Conservation (phyloP, 129 eudicot genomes). For the Dittrichia graveolens region DNA sequence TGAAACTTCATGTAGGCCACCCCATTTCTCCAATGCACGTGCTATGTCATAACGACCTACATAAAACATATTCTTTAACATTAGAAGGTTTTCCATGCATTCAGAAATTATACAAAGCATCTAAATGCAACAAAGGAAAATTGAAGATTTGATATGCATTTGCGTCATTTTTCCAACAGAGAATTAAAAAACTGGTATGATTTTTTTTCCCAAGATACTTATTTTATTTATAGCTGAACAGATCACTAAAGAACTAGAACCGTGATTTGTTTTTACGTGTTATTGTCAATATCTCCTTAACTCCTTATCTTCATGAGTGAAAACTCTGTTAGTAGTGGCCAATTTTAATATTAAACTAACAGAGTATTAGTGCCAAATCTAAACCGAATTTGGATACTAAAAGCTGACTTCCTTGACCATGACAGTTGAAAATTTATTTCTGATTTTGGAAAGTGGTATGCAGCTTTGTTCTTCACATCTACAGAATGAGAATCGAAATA, state of each 20-base stretch:
- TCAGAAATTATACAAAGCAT: not conserved
- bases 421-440: not conserved
- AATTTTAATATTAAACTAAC: too few relatives aligned
- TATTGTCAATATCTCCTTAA: too few relatives aligned
- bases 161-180: not conserved
- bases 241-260: too few relatives aligned
- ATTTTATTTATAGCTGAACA: too few relatives aligned
- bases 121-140: not conserved
- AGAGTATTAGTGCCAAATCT: too few relatives aligned
- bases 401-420: too few relatives aligned
- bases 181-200: too few relatives aligned
- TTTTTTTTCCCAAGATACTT: too few relatives aligned
- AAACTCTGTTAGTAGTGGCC: too few relatives aligned
- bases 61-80: not conserved
- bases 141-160: not conserved
- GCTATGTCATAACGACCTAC: conserved; percentile 96
- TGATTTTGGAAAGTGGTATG: not conserved
- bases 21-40: conserved; percentile 98
- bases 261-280: too few relatives aligned
- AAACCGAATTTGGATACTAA: too few relatives aligned
- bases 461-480: not conserved
- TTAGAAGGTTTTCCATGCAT: not conserved
- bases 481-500: not conserved
- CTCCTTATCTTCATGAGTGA: too few relatives aligned
- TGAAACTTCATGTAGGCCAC: conserved; percentile 94